Conservation (phyloP, 1,139 yeast genomes). For the Diutina ranongensis region DNA sequence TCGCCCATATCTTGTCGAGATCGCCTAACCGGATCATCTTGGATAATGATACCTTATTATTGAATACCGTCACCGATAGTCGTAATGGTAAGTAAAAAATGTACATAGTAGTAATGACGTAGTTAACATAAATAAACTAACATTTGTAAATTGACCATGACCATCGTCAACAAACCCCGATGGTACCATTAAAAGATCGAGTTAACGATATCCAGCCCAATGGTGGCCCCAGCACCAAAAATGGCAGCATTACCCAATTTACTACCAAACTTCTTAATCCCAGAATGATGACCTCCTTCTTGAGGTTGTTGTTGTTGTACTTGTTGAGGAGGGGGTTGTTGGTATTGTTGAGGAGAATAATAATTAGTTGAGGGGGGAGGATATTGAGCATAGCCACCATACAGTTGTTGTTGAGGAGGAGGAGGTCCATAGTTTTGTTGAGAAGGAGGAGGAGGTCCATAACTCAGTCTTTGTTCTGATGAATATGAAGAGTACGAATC, state of each 20-base stretch:
- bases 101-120: too few relatives aligned
- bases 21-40: slow-evolving; percentile 88
- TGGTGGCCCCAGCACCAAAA: slow-evolving; percentile 95
- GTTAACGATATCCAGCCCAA: slow-evolving; percentile 81
- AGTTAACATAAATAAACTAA: too few relatives aligned
- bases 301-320: slow-evolving; percentile 9
- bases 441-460: not conserved
- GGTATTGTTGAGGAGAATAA: slow-evolving; percentile 20
- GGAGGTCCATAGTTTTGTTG: not conserved
- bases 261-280: slow-evolving; percentile 59
- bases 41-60: slow-evolving; percentile 83
- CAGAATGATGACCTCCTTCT: slow-evolving; percentile 7
- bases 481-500: not conserved
- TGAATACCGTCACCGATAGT: slow-evolving; percentile 70
- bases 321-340: slow-evolving; percentile 8
- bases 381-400: slow-evolving; percentile 36
- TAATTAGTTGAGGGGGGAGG: slow-evolving; percentile 38
- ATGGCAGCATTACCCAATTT: slow-evolving; percentile 87
- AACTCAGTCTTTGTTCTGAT: slow-evolving; percentile 8
- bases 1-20: slow-evolving; percentile 71
- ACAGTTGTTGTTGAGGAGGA: slow-evolving; percentile 17
- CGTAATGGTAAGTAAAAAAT: not conserved
- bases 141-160: not conserved
- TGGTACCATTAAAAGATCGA: slow-evolving; percentile 80
- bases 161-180: too few relatives aligned